Conservation (phyloP, 208 protist genomes). For the Tritrichomonas foetus region DNA sequence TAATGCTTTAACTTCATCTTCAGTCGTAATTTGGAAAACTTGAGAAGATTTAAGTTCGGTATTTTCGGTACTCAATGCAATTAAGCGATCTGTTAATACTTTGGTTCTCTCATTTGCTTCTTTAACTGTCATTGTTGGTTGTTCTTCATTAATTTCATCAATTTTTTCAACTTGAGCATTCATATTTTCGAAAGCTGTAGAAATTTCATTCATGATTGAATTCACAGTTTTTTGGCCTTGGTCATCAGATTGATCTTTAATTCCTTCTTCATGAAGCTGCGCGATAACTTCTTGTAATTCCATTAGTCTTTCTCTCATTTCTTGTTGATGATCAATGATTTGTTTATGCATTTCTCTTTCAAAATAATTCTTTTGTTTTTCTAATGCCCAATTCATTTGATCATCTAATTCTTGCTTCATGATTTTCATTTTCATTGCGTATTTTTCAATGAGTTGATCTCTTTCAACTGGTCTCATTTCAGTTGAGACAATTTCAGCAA, state of each 20-base stretch:
- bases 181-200: not conserved
- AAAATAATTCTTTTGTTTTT: not conserved
- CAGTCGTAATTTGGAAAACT: not conserved
- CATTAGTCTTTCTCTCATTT: constrained; percentile 5
- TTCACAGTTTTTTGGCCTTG: not conserved
- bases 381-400: not conserved
- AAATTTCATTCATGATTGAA: not conserved
- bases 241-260: not conserved
- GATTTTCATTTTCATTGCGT: not conserved
- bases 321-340: not conserved
- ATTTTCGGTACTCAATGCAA: not conserved
- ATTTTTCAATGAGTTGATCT: not conserved
- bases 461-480: too few species aligned
- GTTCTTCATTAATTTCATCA: not conserved
- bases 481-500: not conserved
- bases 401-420: constrained; percentile 1
- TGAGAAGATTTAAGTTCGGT: not conserved
- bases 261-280: not conserved
- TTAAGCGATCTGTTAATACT: not conserved
- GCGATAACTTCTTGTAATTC: not conserved
- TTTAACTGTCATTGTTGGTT: not conserved
- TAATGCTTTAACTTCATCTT: not conserved
- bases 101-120: not conserved
- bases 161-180: not conserved
- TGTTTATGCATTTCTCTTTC: not conserved